phyloP scores from a whole-genome alignment of 106 monocot species.

The Apostasia ramifera region DNA sequence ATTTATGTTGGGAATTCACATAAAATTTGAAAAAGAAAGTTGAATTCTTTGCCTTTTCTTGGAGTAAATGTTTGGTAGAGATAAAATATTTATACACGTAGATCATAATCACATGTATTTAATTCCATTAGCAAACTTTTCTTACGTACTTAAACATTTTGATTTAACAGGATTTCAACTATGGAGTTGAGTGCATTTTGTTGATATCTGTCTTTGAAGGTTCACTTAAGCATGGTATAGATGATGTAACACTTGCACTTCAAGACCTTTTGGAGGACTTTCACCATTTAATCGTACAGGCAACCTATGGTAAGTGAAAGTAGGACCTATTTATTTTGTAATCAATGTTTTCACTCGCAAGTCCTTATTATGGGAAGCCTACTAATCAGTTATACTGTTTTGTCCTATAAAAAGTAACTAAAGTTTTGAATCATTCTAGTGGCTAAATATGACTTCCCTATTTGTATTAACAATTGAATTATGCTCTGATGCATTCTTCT shows the following conservation, averaged over 20 bases:
- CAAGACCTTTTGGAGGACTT: constrained; percentile 35
- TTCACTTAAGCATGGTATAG: constrained; percentile 34
- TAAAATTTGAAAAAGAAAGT: neutral
- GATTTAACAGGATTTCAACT: constrained; percentile 61
- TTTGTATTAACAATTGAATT: no score
- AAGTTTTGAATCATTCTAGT: neutral
- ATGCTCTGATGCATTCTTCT: no score
- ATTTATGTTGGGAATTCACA: no score
- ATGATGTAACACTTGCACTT: constrained; percentile 60
- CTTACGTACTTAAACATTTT: neutral
- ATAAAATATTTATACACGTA: no score
- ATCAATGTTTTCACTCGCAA: no score
- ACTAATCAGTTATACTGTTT: neutral
- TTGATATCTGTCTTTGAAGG: constrained; percentile 46
- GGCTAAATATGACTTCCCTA: no score
- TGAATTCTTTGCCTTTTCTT: neutral
- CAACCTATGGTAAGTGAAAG: constrained; percentile 51
- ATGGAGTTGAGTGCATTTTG: constrained; percentile 71
- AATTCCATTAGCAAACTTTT: neutral
- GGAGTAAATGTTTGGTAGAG: neutral
- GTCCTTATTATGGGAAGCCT: neutral
- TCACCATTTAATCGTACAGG: constrained; percentile 58
- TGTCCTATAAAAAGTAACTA: neutral
- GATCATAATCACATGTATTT: neutral
- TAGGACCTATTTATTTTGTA: neutral